phyloP scores from a whole-genome alignment of 441 rosid genomes.

The Rhodomyrtus psidioides region DNA sequence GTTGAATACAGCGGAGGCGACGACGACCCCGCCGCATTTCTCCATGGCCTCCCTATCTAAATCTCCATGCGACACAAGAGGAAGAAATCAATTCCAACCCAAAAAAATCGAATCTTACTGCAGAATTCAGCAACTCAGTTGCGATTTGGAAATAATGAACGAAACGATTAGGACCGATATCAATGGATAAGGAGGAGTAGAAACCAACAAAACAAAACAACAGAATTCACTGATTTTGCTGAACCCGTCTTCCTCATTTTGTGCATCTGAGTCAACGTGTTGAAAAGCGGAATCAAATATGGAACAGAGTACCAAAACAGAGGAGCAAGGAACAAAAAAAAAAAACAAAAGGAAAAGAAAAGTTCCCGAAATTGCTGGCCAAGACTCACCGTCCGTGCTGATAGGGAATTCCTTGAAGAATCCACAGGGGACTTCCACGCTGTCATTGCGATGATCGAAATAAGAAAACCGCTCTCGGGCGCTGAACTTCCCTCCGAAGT shows the following conservation, averaged over 20 bases:
- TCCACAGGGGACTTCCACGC: conserved; percentile 63
- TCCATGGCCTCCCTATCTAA: conserved; percentile 73
- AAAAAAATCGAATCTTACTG: background rate
- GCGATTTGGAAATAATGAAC: background rate
- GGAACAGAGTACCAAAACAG: background rate
- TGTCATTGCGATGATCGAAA: conserved; percentile 31
- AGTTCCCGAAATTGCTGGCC: background rate
- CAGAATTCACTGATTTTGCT: background rate
- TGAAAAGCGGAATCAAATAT: background rate
- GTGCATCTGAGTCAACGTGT: background rate
- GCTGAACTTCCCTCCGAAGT: conserved; percentile 66
- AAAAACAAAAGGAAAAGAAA: background rate
- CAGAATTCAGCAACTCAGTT: background rate
- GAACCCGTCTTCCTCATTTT: background rate
- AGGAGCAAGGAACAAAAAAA: background rate
- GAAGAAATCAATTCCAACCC: background rate
- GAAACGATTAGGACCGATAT: background rate
- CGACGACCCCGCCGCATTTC: conserved; percentile 57
- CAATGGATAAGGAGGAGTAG: background rate
- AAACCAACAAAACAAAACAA: background rate
- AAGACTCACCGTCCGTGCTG: conserved; percentile 50
- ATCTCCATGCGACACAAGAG: background rate
- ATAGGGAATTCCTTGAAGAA: conserved; percentile 61
- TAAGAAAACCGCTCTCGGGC: conserved; percentile 47
- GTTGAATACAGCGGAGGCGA: conserved; percentile 84